Percentiles rank a stretch among this genome's conserved stretches.
These are phyloP conservation scores for Pythium phragmitis DNA, from an alignment of 352 stramenopile species.

Conservation along the genomic window DNA sequence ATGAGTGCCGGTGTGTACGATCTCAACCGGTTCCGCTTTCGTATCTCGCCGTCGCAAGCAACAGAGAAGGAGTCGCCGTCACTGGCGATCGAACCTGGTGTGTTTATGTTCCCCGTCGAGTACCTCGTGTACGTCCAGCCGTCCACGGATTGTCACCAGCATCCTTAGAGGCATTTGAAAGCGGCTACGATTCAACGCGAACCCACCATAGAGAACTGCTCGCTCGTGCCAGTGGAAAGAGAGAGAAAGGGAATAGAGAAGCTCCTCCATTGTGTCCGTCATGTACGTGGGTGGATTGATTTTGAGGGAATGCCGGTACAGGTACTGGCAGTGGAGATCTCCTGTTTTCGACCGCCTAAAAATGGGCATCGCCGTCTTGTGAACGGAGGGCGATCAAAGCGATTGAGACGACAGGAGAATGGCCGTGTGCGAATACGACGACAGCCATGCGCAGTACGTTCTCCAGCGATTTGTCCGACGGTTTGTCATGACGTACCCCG, in stretches of 20 bases:
- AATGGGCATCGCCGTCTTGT: not conserved
- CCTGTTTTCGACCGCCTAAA: not conserved
- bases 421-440: not conserved
- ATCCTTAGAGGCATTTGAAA: slow-evolving; percentile 2
- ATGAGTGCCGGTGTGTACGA: slow-evolving; percentile 74
- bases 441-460: slow-evolving; percentile 1
- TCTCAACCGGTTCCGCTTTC: slow-evolving; percentile 77
- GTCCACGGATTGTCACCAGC: not conserved
- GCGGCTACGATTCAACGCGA: not conserved
- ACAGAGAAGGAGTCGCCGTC: slow-evolving; percentile 3
- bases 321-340: not conserved
- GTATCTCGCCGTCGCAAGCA: slow-evolving; percentile 33
- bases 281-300: no score
- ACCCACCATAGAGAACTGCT: no score
- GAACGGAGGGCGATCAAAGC: not conserved
- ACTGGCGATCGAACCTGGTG: slow-evolving; percentile 21
- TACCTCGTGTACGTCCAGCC: slow-evolving; percentile 73
- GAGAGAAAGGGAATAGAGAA: not conserved
- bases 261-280: no score
- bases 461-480: slow-evolving; percentile 27
- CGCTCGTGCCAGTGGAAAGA: no score
- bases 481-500: slow-evolving; percentile 14
- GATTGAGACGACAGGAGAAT: not conserved
- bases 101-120: slow-evolving; percentile 74
- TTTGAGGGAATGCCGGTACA: no score